A percentile compares a stretch with the other conserved stretches of the same genome.
These are phyloP conservation scores for Neonectria coccinea DNA, from an alignment of 2,329 filamentous ascomycete genomes.

Conservation along the genomic window DNA sequence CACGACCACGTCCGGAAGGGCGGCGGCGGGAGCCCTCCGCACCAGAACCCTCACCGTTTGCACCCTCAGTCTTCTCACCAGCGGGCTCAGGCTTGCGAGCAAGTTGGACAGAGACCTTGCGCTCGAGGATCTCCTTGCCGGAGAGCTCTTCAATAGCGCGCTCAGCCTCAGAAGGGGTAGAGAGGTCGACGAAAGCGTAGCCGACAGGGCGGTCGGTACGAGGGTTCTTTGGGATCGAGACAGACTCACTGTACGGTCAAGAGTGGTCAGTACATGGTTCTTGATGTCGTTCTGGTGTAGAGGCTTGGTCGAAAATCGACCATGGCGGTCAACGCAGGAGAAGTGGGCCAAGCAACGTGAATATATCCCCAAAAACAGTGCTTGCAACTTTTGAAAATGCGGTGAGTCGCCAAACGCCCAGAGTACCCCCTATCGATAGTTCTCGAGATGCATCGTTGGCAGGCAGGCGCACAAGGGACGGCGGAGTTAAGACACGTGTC, in stretches of 20 bases:
- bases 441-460: constrained; percentile 12
- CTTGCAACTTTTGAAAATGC: background rate
- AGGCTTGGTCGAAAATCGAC: constrained; percentile 1
- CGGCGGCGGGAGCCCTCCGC: constrained; percentile 74
- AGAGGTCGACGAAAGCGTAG: constrained; percentile 98
- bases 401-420: background rate
- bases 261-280: constrained; percentile 44
- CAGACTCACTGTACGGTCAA: constrained; percentile 81
- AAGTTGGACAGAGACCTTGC: constrained; percentile 98
- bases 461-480: constrained; percentile 6
- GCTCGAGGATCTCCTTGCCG: constrained; percentile 96
- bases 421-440: background rate
- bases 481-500: constrained; percentile 41
- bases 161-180: constrained; percentile 92
- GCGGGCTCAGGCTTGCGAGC: constrained; percentile 95
- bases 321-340: background rate
- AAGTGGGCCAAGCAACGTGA: constrained; percentile 2
- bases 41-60: constrained; percentile 80
- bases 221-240: constrained; percentile 99
- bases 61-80: constrained; percentile 79
- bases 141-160: constrained; percentile 95
- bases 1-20: constrained; percentile 73
- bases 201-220: constrained; percentile 98
- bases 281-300: constrained; percentile 1
- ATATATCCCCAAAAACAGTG: background rate